These are phyloP conservation scores for Didymosphaeria variabile DNA, from an alignment of 2,329 filamentous ascomycete genomes.

Conservation along the genomic window DNA sequence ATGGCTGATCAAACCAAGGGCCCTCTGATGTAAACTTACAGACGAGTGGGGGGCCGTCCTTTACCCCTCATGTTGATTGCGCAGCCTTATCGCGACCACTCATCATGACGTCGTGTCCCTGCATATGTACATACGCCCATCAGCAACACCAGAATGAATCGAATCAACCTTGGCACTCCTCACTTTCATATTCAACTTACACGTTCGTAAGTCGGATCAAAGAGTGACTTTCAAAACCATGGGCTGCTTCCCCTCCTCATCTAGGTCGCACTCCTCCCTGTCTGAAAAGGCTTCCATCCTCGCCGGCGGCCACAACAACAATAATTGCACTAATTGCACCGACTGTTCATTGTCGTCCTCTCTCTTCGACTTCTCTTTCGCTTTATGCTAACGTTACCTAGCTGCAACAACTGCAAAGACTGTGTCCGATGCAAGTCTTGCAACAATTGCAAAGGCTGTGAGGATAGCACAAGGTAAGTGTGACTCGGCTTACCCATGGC, in stretches of 20 bases:
- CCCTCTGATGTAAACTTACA: no score
- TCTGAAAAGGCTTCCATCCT: neutral
- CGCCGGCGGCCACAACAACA: conserved; percentile 4
- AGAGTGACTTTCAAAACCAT: neutral
- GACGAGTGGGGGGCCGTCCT: neutral
- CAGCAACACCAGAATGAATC: neutral
- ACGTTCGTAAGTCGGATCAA: neutral
- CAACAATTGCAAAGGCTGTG: neutral
- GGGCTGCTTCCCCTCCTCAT: neutral
- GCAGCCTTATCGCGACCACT: neutral
- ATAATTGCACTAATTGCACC: neutral
- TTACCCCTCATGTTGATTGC: neutral
- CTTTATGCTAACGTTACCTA: neutral
- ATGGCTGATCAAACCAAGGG: no score
- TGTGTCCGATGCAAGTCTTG: neutral
- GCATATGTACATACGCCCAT: neutral
- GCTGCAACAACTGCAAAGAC: conserved; percentile 8
- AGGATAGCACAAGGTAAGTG: neutral
- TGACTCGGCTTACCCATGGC: neutral
- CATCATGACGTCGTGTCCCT: conserved; percentile 5
- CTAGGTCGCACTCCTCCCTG: neutral
- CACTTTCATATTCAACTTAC: no score
- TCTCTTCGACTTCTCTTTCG: neutral
- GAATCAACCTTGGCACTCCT: neutral
- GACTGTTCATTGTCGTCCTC: neutral